phyloP scores from a whole-genome alignment of 805 yeast genomes.

The Candida patagonica region DNA sequence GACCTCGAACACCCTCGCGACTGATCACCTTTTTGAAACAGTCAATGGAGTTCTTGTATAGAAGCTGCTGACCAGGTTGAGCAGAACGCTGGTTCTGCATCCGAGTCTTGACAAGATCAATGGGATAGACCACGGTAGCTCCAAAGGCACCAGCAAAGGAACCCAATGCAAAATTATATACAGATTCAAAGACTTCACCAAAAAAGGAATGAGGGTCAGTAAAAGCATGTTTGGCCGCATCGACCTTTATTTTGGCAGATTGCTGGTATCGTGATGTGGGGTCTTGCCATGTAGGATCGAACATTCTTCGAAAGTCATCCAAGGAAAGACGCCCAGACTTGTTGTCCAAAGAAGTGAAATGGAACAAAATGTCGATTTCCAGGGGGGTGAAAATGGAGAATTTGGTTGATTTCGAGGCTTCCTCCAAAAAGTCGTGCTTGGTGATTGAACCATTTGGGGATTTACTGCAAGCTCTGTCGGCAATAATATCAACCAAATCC shows the following conservation, averaged over 20 bases:
- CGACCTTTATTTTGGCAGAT: constrained; percentile 25
- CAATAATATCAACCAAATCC: constrained; percentile 33
- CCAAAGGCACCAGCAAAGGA: constrained; percentile 97
- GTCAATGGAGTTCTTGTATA: constrained; percentile 74
- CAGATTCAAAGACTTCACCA: constrained; percentile 68
- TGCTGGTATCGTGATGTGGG: constrained; percentile 25
- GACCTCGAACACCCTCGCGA: constrained; percentile 74
- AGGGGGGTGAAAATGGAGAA: constrained; percentile 35
- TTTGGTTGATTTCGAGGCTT: constrained; percentile 32
- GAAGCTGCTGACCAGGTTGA: constrained; percentile 34
- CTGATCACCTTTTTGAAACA: constrained; percentile 71
- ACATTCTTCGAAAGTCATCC: constrained; percentile 32
- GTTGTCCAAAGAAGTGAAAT: constrained; percentile 28
- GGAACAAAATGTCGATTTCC: constrained; percentile 36
- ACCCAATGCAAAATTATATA: constrained; percentile 81
- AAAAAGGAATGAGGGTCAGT: constrained; percentile 32
- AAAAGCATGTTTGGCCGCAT: constrained; percentile 33
- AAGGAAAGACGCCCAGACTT: constrained; percentile 24
- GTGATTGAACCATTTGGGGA: constrained; percentile 30
- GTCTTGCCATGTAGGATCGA: constrained; percentile 37
- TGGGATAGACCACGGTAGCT: constrained; percentile 96
- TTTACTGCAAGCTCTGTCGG: constrained; percentile 25
- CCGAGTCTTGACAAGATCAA: constrained; percentile 90
- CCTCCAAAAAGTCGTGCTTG: constrained; percentile 29
- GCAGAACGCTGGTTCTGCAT: constrained; percentile 89